Percentiles rank a stretch among this genome's conserved stretches.
phyloP scores from a whole-genome alignment of 2,329 filamentous ascomycete genomes.

The Celoporthe dispersa region DNA sequence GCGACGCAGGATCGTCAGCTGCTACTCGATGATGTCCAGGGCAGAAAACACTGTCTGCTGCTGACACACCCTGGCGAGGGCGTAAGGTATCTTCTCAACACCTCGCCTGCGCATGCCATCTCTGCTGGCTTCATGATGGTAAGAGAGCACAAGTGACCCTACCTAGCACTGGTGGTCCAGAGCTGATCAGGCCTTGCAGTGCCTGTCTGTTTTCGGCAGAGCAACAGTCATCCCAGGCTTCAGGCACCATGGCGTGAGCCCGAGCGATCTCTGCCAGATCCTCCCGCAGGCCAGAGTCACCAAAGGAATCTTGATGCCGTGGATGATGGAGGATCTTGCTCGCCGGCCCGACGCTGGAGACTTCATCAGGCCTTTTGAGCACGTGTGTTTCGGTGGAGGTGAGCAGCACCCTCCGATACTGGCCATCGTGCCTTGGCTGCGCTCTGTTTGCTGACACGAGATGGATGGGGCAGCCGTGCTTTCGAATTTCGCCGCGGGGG shows the following conservation, averaged over 20 bases:
- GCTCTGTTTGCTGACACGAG: not conserved
- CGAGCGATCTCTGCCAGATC: slow-evolving; percentile 28
- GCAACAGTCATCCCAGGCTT: slow-evolving; percentile 31
- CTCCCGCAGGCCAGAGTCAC: slow-evolving; percentile 26
- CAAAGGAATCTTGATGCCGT: slow-evolving; percentile 30
- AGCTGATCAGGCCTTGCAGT: slow-evolving; percentile 5
- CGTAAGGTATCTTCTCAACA: slow-evolving; percentile 28
- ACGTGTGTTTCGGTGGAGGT: slow-evolving; percentile 33
- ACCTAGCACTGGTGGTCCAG: not conserved
- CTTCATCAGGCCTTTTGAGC: slow-evolving; percentile 31
- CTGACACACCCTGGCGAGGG: slow-evolving; percentile 25
- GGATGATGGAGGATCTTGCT: slow-evolving; percentile 33
- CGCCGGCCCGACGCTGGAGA: slow-evolving; percentile 29
- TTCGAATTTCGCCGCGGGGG: slow-evolving; percentile 23
- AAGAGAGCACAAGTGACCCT: not conserved
- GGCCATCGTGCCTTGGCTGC: not conserved
- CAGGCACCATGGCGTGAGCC: slow-evolving; percentile 29
- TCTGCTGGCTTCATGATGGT: slow-evolving; percentile 28
- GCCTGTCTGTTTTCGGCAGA: slow-evolving; percentile 30
- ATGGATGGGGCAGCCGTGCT: slow-evolving; percentile 27
- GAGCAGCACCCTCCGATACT: slow-evolving; percentile 11
- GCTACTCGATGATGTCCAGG: slow-evolving; percentile 29
- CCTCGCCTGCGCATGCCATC: slow-evolving; percentile 32
- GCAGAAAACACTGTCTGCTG: slow-evolving; percentile 26
- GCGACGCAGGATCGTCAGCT: slow-evolving; percentile 19